Evolutionary conservation across 129 eudicot genomes (phyloP).

Genomic region (Centrapalus pauciflorus): DNA sequence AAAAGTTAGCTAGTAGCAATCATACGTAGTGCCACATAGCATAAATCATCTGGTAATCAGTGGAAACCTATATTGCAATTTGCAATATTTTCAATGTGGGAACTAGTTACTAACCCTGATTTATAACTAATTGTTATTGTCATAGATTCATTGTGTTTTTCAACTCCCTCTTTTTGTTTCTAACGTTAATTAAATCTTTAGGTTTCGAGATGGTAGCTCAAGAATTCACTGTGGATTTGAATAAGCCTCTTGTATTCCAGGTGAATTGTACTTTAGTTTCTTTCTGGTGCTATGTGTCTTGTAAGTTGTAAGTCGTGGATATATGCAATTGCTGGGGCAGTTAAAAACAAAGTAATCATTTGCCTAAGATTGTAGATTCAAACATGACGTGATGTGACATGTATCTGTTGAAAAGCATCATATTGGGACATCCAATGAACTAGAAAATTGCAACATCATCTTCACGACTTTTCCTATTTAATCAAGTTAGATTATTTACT

Average conservation of each 20-base stretch:
- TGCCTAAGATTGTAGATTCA: background rate
- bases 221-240: slow-evolving; percentile 74
- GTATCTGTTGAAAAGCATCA: too few species aligned
- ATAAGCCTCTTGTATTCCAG: slow-evolving; percentile 94
- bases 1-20: background rate
- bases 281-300: background rate
- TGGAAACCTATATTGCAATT: too few species aligned
- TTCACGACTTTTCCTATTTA: background rate
- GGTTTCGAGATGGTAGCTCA: slow-evolving; percentile 71
- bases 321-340: background rate
- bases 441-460: background rate
- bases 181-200: slow-evolving; percentile 6
- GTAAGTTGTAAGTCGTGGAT: background rate
- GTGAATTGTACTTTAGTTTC: slow-evolving; percentile 22
- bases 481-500: background rate
- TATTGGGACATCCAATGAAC: background rate
- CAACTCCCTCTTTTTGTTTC: background rate
- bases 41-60: background rate
- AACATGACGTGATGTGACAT: too few species aligned
- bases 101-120: background rate
- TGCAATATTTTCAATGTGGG: background rate
- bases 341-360: background rate
- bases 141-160: too few species aligned
- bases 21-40: background rate
- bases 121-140: background rate